Conservation (phyloP, 208 protist genomes). For the Acanthamoeba lenticulata region DNA sequence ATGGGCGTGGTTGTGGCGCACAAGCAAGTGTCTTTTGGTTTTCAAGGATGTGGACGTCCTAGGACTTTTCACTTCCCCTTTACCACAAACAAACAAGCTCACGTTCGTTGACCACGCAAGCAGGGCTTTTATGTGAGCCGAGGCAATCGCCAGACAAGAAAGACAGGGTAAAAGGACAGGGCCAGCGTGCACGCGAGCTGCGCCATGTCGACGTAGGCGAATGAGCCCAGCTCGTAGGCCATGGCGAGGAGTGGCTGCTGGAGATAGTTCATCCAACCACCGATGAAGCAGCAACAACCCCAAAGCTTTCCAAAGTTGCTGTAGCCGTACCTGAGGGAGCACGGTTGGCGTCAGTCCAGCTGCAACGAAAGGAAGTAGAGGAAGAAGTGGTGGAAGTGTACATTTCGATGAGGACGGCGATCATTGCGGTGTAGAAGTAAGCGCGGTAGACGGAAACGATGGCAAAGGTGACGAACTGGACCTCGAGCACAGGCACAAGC, state of each 20-base stretch:
- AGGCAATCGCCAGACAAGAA: neutral
- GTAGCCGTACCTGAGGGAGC: neutral
- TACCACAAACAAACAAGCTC: no score
- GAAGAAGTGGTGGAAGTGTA: neutral
- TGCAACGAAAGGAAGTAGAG: neutral
- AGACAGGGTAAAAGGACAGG: neutral
- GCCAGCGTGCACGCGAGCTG: neutral
- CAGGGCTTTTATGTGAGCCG: neutral
- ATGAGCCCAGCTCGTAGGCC: neutral
- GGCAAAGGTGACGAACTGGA: neutral
- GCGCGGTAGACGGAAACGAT: neutral
- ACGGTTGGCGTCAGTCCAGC: neutral
- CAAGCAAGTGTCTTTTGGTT: no score
- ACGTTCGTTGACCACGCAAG: no score
- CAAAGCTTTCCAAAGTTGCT: conserved; percentile 1
- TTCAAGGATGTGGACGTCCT: no score
- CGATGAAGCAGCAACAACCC: neutral
- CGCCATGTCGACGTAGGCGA: neutral
- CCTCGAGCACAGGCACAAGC: neutral
- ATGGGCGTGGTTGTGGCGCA: no score
- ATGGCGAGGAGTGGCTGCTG: neutral
- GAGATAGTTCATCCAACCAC: neutral
- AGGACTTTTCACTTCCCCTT: no score
- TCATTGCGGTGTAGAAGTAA: neutral
- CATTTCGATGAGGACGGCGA: neutral